Evolutionary conservation across 805 yeast species (phyloP).

Genomic region (Candida taoyuanica): DNA sequence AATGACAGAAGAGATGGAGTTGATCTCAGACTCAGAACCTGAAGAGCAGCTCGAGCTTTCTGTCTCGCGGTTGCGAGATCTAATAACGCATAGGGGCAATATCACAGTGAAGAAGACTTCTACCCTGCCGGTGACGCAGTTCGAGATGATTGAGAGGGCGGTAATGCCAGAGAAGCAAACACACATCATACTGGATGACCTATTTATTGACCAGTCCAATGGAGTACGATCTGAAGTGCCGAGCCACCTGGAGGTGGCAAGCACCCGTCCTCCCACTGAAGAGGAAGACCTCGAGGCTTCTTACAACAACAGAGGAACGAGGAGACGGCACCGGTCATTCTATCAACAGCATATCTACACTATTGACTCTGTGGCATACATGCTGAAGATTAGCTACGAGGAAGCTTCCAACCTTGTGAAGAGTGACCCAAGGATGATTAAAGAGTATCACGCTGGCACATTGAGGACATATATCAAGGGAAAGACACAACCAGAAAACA

Average conservation of each 20-base stretch:
- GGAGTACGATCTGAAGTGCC: too few species aligned
- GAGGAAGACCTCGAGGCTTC: not conserved
- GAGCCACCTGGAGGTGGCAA: too few species aligned
- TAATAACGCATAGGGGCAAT: not conserved
- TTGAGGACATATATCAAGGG: constrained; percentile 12
- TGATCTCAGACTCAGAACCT: constrained; percentile 13
- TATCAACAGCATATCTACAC: constrained; percentile 26
- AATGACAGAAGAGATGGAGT: not conserved
- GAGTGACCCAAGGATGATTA: constrained; percentile 22
- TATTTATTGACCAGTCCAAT: constrained; percentile 9
- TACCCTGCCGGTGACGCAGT: not conserved
- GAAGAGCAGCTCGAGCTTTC: constrained; percentile 11
- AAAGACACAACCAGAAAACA: not conserved
- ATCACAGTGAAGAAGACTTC: not conserved
- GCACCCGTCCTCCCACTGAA: too few species aligned
- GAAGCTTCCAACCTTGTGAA: constrained; percentile 22
- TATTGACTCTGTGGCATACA: constrained; percentile 23
- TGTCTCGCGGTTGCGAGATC: not conserved
- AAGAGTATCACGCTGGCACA: constrained; percentile 27
- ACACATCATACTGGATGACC: constrained; percentile 1
- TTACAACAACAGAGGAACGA: constrained; percentile 6
- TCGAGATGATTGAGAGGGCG: not conserved
- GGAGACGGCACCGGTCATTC: constrained; percentile 21
- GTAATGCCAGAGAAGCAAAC: constrained; percentile 1
- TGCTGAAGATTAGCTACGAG: constrained; percentile 15